Evolutionary conservation across 2,329 filamentous ascomycete genomes (phyloP), one percentile per base, ranked within the genome.

Genomic region (Claviceps sp.): DNA sequence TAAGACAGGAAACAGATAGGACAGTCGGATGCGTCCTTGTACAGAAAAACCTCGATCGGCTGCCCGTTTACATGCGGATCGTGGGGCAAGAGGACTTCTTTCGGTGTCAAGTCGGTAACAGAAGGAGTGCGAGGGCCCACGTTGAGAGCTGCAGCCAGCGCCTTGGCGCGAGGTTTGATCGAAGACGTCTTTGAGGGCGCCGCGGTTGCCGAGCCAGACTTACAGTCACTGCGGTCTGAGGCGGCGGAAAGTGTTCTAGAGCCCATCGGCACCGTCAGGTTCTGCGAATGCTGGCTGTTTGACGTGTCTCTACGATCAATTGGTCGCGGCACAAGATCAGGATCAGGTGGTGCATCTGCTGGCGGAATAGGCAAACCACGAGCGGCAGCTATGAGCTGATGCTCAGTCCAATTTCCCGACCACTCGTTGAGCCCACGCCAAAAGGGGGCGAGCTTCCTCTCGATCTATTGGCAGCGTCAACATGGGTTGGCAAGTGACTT

Each of bases 1-100:
- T 97, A 98, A 60, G 89, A 94, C 50, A 97, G 74, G 65, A 97
- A 95, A 72, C 93, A 98, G 56, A 98, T 95, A 5, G 93, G 91
- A 61, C 93, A 98, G 65, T 98, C 93, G 6, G 74, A 72, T 3
- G 89, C 85, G 58, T 95, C 82, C 65, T 95, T 95, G 74, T 98
- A 98, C 1, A 98, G 72, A 58, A 88, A 91, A 1, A 90, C 91
- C 67, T 97, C 93, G 46, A 97, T 75, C 1, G 87, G 86, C 60
- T 95, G 89, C n/a, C 93, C 91, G 59, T 97, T 95, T 45, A 97
- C 87, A 60, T 86, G 91, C 0, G 87, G 87, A 59, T 96, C 89
- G 55, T 82, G 76, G 0, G 89, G 85, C 2, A 96, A 72, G 54
- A 82, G 74, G n/a, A 90, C 71, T 68, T 96, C 91, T 57, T 85